Evolutionary conservation across 495 filamentous ascomycete species (phyloP).

Genomic region (Aspergillus diversus): DNA sequence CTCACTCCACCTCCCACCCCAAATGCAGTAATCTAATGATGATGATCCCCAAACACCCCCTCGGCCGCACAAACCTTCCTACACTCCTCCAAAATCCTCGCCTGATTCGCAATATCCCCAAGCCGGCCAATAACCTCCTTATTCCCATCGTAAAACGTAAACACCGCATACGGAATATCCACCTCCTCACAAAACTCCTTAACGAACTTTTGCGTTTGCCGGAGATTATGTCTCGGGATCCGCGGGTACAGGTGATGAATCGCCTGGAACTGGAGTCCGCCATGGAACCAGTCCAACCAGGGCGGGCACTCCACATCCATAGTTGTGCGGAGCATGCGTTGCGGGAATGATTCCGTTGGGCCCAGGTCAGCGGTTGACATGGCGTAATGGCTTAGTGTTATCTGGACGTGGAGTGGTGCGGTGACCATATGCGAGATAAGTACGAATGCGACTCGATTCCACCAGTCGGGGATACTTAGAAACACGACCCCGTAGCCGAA

Average conservation of each 20-base stretch:
- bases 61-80: conserved; percentile 61
- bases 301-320: conserved; percentile 97
- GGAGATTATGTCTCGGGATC: conserved; percentile 91
- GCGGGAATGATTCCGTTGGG: conserved; percentile 85
- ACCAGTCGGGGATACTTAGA: conserved; percentile 68
- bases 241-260: conserved; percentile 96
- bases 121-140: conserved; percentile 83
- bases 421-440: conserved; percentile 87
- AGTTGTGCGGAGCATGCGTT: conserved; percentile 95
- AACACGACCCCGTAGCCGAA: conserved; percentile 90
- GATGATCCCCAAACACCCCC: conserved; percentile 42
- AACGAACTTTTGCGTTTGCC: conserved; percentile 78
- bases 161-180: conserved; percentile 89
- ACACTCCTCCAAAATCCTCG: conserved; percentile 84
- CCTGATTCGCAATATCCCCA: conserved; percentile 87
- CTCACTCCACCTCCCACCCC: too few species aligned
- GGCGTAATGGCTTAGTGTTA: conserved; percentile 94
- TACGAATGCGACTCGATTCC: conserved; percentile 73
- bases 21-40: conserved; percentile 27
- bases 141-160: conserved; percentile 93
- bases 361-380: conserved; percentile 95
- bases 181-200: conserved; percentile 89
- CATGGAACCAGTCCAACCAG: conserved; percentile 97
- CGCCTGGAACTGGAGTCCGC: conserved; percentile 94
- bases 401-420: conserved; percentile 89